Conservation (phyloP, 140 eudicot genomes). For the Cichorium intybus region DNA sequence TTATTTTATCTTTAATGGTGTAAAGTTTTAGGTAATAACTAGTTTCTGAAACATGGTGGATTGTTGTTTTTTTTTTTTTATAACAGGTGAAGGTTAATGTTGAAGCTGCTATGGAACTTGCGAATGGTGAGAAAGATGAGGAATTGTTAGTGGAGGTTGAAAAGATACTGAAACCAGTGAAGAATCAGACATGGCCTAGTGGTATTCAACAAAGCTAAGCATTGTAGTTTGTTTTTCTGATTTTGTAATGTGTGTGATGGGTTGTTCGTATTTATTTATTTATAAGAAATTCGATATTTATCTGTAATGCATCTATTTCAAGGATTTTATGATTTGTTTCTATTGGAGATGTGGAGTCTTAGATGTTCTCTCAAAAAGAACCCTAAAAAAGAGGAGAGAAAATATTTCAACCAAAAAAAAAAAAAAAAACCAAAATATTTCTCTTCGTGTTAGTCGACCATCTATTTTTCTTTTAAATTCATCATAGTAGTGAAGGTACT, state of each 20-base stretch:
- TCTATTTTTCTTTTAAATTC: no score
- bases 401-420: no score
- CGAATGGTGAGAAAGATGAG: slow-evolving; percentile 60
- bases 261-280: background rate
- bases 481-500: no score
- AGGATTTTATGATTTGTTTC: no score
- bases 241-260: background rate
- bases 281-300: background rate
- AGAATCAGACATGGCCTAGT: slow-evolving; percentile 96
- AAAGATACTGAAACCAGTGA: slow-evolving; percentile 71
- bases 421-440: no score
- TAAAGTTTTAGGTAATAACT: background rate
- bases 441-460: no score
- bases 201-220: slow-evolving; percentile 53
- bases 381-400: no score
- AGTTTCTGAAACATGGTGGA: background rate
- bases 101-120: slow-evolving; percentile 65
- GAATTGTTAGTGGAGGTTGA: slow-evolving; percentile 50
- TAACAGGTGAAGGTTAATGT: slow-evolving; percentile 72
- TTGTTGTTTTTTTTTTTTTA: background rate
- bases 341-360: no score
- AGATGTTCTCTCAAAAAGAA: no score
- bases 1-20: background rate
- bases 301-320: background rate
- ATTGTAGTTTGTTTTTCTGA: background rate